phyloP scores from a whole-genome alignment of 352 stramenopile genomes.

The Globisporangium perplexum region DNA sequence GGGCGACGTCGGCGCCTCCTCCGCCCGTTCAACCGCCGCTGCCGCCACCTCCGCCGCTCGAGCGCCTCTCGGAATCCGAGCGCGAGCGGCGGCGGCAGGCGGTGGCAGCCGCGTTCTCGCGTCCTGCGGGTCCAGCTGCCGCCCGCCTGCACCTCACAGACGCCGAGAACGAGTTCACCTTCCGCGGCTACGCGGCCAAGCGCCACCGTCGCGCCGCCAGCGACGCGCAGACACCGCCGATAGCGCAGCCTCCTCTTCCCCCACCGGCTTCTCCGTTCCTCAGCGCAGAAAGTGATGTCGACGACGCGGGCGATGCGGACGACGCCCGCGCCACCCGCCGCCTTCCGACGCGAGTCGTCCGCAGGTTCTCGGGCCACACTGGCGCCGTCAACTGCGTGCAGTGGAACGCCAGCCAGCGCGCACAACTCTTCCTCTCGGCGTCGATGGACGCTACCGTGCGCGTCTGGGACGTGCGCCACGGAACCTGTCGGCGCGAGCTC shows the following conservation, averaged over 20 bases:
- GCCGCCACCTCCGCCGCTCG: neutral
- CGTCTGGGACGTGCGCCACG: slow-evolving; percentile 28
- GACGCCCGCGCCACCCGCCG: neutral
- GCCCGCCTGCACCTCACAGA: slow-evolving; percentile 7
- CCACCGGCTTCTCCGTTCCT: slow-evolving; percentile 2
- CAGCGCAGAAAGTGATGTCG: neutral
- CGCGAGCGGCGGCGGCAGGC: slow-evolving; percentile 2
- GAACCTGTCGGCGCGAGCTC: slow-evolving; percentile 13
- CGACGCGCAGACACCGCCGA: neutral
- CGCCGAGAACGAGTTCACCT: slow-evolving; percentile 21
- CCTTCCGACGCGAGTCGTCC: neutral
- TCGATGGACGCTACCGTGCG: slow-evolving; percentile 52
- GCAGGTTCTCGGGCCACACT: slow-evolving; percentile 22
- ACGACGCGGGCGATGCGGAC: neutral
- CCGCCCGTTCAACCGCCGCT: neutral
- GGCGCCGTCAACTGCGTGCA: slow-evolving; percentile 26
- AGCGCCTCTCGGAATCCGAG: neutral
- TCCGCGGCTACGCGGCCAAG: slow-evolving; percentile 28
- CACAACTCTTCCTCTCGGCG: slow-evolving; percentile 41
- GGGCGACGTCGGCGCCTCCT: neutral
- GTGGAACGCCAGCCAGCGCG: slow-evolving; percentile 28
- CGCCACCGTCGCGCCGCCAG: slow-evolving; percentile 6
- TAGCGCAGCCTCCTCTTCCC: neutral
- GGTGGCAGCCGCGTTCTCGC: neutral
- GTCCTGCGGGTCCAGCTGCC: neutral